These are phyloP conservation scores for Effrenium voratum DNA, from an alignment of 73 alveolate genomes.

Conservation along the genomic window DNA sequence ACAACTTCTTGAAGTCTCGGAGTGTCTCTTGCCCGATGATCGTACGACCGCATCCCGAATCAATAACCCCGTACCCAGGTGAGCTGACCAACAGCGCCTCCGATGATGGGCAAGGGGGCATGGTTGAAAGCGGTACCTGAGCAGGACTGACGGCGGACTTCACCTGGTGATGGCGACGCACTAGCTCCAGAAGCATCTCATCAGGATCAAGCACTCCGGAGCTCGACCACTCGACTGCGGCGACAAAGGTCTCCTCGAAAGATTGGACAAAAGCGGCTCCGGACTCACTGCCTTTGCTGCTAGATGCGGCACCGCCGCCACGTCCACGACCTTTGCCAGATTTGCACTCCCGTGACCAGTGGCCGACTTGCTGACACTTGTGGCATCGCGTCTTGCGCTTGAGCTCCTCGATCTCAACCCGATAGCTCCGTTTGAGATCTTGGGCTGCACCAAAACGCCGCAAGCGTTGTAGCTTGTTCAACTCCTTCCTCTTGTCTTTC, in stretches of 20 bases:
- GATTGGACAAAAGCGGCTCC: neutral
- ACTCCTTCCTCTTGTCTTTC: neutral
- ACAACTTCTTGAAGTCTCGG: neutral
- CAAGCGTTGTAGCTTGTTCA: neutral
- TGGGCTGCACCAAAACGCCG: neutral
- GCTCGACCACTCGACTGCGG: neutral
- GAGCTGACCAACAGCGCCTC: neutral
- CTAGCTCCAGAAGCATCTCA: no score
- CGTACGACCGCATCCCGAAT: neutral
- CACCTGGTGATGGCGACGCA: no score
- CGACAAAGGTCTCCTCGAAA: neutral
- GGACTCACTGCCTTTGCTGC: no score
- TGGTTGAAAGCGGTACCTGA: neutral
- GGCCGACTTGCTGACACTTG: neutral
- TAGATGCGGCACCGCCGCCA: neutral
- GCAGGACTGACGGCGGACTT: neutral
- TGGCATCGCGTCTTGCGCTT: neutral
- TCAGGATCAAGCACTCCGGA: neutral
- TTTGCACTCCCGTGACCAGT: neutral
- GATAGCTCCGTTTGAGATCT: neutral
- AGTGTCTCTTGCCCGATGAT: neutral
- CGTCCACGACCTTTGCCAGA: neutral
- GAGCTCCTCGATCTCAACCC: neutral
- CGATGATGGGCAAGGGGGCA: neutral
- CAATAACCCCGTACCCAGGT: neutral